A percentile compares a stretch with the other conserved stretches of the same genome.
Evolutionary conservation across 768 basidiomycete genomes (phyloP).

Genomic region (Chalciporus chontae): DNA sequence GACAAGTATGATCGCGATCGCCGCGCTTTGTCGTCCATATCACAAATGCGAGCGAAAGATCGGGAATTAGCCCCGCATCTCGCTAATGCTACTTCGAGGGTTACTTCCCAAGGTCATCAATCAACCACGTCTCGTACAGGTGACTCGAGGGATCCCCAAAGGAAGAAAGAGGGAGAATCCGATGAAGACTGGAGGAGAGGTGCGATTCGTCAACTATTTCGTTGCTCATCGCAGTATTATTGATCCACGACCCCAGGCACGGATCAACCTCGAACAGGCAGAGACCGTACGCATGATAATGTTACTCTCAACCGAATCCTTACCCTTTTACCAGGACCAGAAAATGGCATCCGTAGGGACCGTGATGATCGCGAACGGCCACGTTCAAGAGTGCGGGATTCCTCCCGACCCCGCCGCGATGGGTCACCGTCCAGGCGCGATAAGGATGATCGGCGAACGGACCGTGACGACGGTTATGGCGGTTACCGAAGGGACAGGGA

Average conservation of each 20-base stretch:
- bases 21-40: slow-evolving; percentile 49
- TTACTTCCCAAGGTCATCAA: slow-evolving; percentile 32
- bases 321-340: slow-evolving; percentile 39
- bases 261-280: slow-evolving; percentile 47
- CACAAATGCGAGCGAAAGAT: slow-evolving; percentile 58
- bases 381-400: slow-evolving; percentile 60
- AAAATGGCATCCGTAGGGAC: slow-evolving; percentile 48
- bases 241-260: slow-evolving; percentile 32
- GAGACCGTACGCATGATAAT: slow-evolving; percentile 51
- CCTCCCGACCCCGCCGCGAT: slow-evolving; percentile 60
- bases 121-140: slow-evolving; percentile 45
- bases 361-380: slow-evolving; percentile 61
- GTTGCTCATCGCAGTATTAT: not conserved
- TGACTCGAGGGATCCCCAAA: slow-evolving; percentile 57
- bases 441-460: slow-evolving; percentile 35
- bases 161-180: slow-evolving; percentile 68
- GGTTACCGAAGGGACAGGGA: slow-evolving; percentile 29
- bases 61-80: slow-evolving; percentile 65
- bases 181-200: slow-evolving; percentile 88
- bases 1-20: slow-evolving; percentile 87
- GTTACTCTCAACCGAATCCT: not conserved
- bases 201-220: slow-evolving; percentile 31
- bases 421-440: slow-evolving; percentile 52
- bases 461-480: slow-evolving; percentile 28
- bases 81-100: slow-evolving; percentile 38